These are phyloP conservation scores for Xylaria sp. DNA, from an alignment of 2,329 filamentous ascomycete genomes.

Conservation along the genomic window DNA sequence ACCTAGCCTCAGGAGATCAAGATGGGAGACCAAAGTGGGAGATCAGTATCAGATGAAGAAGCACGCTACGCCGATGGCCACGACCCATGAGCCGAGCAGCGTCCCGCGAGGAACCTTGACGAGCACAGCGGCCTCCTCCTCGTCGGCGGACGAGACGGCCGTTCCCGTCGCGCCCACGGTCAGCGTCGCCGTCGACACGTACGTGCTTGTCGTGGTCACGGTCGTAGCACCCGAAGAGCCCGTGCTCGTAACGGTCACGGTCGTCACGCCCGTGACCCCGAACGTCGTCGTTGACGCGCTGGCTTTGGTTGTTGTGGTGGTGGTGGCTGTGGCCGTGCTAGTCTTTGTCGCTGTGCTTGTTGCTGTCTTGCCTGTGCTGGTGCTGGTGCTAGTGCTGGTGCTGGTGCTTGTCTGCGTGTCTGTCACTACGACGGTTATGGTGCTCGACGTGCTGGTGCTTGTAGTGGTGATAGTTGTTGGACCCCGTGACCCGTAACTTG, in stretches of 20 bases:
- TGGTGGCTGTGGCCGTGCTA: neutral
- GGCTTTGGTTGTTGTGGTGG: neutral
- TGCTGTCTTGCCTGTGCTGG: neutral
- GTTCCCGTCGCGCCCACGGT: neutral
- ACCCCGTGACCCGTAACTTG: neutral
- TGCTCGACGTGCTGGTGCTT: neutral
- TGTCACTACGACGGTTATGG: neutral
- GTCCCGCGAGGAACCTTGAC: neutral
- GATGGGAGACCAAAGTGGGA: neutral
- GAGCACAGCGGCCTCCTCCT: conserved; percentile 11
- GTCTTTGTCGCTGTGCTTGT: too few species aligned
- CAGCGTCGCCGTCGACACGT: conserved; percentile 29
- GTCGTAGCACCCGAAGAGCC: conserved; percentile 16
- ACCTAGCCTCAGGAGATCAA: neutral
- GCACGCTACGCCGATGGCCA: conserved; percentile 1
- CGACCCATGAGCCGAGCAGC: conserved; percentile 2
- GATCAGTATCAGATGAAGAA: conserved; percentile 8
- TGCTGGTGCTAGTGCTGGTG: neutral
- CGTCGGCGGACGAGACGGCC: conserved; percentile 2
- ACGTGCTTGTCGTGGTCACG: conserved; percentile 27
- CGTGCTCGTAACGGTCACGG: conserved; percentile 21
- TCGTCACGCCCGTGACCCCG: conserved; percentile 20
- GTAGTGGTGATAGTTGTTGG: neutral
- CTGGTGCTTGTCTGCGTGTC: neutral
- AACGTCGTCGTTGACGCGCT: neutral